Evolutionary conservation across 306 rosid species (phyloP).

Genomic region (Lupinus albus): DNA sequence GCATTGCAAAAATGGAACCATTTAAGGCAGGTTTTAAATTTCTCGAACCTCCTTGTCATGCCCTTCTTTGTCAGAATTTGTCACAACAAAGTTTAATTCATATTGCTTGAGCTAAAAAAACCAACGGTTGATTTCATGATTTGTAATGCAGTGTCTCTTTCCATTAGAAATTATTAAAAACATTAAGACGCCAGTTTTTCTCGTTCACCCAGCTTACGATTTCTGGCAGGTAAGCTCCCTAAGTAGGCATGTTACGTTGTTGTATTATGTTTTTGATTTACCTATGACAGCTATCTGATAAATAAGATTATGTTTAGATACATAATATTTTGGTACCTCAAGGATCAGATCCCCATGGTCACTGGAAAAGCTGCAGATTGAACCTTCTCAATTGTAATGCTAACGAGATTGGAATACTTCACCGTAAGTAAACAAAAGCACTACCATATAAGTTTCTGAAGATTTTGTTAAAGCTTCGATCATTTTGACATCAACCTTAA

Average conservation of each 20-base stretch:
- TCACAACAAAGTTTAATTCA: constrained; percentile 27
- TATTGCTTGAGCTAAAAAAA: constrained; percentile 33
- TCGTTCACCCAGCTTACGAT: constrained; percentile 91
- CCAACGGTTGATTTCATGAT: constrained; percentile 20
- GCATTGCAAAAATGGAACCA: constrained; percentile 66
- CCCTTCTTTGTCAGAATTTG: constrained; percentile 19
- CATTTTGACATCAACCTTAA: constrained; percentile 15
- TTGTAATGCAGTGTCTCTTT: constrained; percentile 78
- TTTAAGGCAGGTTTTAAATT: constrained; percentile 60
- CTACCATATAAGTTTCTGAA: constrained; percentile 22
- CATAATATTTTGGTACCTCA: constrained; percentile 81
- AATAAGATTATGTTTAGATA: constrained; percentile 59
- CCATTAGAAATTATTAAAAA: constrained; percentile 69
- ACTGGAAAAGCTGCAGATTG: constrained; percentile 77
- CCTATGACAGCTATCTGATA: constrained; percentile 38
- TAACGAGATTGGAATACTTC: constrained; percentile 59
- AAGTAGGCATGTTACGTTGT: constrained; percentile 37
- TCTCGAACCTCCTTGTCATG: constrained; percentile 23
- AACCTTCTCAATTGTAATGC: constrained; percentile 62
- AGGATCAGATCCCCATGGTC: constrained; percentile 63
- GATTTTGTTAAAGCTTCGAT: constrained; percentile 5
- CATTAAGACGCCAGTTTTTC: constrained; percentile 71
- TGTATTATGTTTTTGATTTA: constrained; percentile 6
- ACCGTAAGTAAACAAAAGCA: constrained; percentile 53
- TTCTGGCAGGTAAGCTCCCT: constrained; percentile 82